These are phyloP conservation scores for Sistotremastrum suecicum DNA, from an alignment of 768 basidiomycete species.

Conservation along the genomic window DNA sequence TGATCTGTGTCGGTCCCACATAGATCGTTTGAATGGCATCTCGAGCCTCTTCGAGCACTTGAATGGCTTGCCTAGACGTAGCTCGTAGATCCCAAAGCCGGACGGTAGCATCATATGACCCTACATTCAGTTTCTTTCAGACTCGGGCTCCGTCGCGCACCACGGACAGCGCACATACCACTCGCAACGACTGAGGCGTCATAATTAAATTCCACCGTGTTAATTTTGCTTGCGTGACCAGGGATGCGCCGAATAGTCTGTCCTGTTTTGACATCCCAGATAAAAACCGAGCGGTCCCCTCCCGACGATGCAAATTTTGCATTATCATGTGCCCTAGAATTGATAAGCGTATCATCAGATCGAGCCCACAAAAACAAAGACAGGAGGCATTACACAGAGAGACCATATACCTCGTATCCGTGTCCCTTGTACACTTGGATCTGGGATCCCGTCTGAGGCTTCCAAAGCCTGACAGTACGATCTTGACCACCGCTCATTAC, in stretches of 20 bases:
- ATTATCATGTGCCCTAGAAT: constrained; percentile 74
- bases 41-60: constrained; percentile 75
- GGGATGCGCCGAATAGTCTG: constrained; percentile 68
- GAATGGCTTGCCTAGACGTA: constrained; percentile 75
- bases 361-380: background rate
- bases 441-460: constrained; percentile 71
- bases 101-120: constrained; percentile 86
- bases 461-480: constrained; percentile 82
- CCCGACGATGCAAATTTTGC: constrained; percentile 87
- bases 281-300: constrained; percentile 82
- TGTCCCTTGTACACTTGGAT: constrained; percentile 87
- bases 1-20: constrained; percentile 49
- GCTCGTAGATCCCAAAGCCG: constrained; percentile 84
- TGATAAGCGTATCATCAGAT: background rate
- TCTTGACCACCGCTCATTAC: constrained; percentile 90
- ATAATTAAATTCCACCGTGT: constrained; percentile 79
- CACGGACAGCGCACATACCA: constrained; percentile 33
- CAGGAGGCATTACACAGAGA: constrained; percentile 57
- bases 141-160: background rate
- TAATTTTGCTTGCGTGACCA: constrained; percentile 85
- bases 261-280: constrained; percentile 92
- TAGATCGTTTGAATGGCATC: constrained; percentile 76
- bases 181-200: constrained; percentile 81
- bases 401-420: constrained; percentile 87
- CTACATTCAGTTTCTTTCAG: constrained; percentile 24